Percentiles rank a stretch among this genome's conserved stretches.
These are phyloP conservation scores for Geosiphon pyriformis DNA, from an alignment of 192 early-diverging fungal genomes.

Conservation along the genomic window DNA sequence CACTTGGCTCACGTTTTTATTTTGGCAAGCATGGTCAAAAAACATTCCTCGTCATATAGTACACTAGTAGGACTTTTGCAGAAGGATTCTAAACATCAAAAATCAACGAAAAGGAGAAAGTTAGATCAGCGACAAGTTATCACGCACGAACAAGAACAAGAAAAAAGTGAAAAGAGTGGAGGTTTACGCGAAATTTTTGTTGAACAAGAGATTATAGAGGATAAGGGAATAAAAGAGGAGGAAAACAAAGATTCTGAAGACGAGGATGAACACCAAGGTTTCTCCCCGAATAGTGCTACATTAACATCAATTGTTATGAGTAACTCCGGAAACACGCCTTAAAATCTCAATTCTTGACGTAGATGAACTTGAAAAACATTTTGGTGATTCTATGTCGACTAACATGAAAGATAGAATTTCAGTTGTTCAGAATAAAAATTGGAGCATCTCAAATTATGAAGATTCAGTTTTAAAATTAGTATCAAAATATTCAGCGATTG, in stretches of 20 bases:
- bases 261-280: neutral
- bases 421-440: conserved; percentile 36
- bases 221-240: neutral
- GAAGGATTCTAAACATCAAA: neutral
- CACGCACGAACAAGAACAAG: neutral
- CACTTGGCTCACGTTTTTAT: too few relatives aligned
- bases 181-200: neutral
- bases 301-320: neutral
- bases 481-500: conserved; percentile 5
- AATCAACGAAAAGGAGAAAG: neutral
- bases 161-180: neutral
- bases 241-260: neutral
- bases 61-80: neutral
- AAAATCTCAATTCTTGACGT: neutral
- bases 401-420: conserved; percentile 30
- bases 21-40: too few relatives aligned
- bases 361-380: conserved; percentile 35
- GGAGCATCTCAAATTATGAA: conserved; percentile 27
- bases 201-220: too few relatives aligned
- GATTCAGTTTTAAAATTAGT: conserved; percentile 34
- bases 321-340: neutral
- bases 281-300: neutral
- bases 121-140: neutral
- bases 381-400: conserved; percentile 31
- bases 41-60: neutral